Base-by-base conservation (phyloP, 495 filamentous ascomycete genomes). In the Zalerion maritima region DNA sequence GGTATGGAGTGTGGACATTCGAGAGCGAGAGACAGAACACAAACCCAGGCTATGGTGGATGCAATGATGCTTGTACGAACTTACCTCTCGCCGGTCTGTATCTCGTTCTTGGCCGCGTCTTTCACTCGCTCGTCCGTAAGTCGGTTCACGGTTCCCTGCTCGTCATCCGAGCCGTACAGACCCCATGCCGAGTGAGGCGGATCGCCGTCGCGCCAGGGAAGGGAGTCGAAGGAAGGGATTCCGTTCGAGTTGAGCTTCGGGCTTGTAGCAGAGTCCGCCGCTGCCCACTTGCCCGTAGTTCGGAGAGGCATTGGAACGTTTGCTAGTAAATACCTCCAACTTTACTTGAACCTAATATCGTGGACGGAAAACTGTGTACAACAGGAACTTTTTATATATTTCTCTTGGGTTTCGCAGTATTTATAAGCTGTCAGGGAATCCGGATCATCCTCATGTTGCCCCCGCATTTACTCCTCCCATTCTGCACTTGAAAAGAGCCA, bases 161-260 rank as follows among this genome's bases (percentile, higher is more conserved):
- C 51, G 42, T 64, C 63, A 8, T 63, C 33, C 1, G 38, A 39
- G n/a, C 63, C 62, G 41, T 61, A 67, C 1, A 67, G 38, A 1
- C 59, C 55, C 62, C 63, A 67, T 7, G 64, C 63, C 5, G 60
- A 53, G 15, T 34, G 42, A 11, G 45, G 47, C 8, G 62, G 61
- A 24, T 62, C 53, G 12, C 41, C 44, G 21, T 46, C 28, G n/a
- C 52, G 41, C 6, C 63, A 34, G 1, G 62, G 57, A 1, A 65
- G 54, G 28, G 46, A 40, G n/a, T 60, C 50, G 34, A 65, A 65
- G 32, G 30, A 26, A 4, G 57, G 55, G 29, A 60, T 47, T 24
- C 52, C 49, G 41, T 58, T 57, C 9, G 42, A 43, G 31, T 58
- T 55, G n/a, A 59, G 35, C 34, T 48, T 51, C n/a, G n/a, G n/a